Evolutionary conservation across 2,329 filamentous ascomycete species (phyloP), one percentile per base, ranked within the genome.

Genomic region (Tolypocladium endophyticum): DNA sequence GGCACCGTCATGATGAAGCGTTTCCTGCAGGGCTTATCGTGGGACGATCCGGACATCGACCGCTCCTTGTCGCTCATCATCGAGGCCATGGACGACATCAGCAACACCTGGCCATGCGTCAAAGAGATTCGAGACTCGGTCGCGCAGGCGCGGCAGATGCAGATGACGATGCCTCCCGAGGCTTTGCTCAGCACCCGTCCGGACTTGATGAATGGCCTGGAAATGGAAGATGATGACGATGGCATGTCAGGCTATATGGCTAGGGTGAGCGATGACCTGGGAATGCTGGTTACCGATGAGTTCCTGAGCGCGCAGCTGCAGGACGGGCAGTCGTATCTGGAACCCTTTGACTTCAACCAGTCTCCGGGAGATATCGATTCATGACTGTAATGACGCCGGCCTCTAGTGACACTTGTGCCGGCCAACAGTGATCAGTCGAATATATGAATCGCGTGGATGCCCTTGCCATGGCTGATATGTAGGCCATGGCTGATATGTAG

Each of bases 41-140:
- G 73, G 72, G 71, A 73, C 39, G 76, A 79, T 61, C 65, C 69
- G 0, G 71, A 80, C 56, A 79, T 86, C 35, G 75, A 81, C 0
- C 72, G 72, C 35, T 77, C 79, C 23, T 71, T 87, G 30, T 76
- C 78, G 11, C 73, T 77, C 20, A 73, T 77, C n/a, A 68, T 77
- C 0, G 76, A 81, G 5, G 77, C 78, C 41, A 79, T 83, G 62
- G 73, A 79, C 39, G 73, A 76, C n/a, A 79, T 85, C 39, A 73
- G 83, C 36, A 73, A 77, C 47, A 78, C 76, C 9, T 80, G 75
- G 74, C 75, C 76, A 7, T 79, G 76, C 62, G 73, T 79, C 38
- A 68, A 68, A 33, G 77, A 79, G 62, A 74, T 80, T 11, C 66
- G 69, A 36, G 72, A 75, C 56, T 68, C 68, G 47, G 63, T 72